phyloP scores from a whole-genome alignment of 805 yeast species.

The Zygosaccharomyces pseudorouxii region DNA sequence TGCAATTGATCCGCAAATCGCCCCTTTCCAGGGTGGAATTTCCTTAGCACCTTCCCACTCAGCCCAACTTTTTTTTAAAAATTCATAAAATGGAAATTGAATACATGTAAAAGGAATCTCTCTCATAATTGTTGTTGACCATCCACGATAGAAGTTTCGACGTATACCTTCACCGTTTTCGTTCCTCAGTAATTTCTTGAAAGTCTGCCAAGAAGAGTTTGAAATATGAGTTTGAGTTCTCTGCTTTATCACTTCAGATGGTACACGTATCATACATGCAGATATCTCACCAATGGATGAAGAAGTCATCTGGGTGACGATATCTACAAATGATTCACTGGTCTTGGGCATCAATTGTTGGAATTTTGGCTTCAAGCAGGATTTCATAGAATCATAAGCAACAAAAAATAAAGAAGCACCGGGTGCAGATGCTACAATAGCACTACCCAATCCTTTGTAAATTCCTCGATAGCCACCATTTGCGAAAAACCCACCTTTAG shows the following conservation, averaged over 20 bases:
- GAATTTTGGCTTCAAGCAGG: conserved; percentile 38
- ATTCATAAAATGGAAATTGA: conserved; percentile 92
- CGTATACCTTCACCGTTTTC: conserved; percentile 72
- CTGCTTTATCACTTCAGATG: conserved; percentile 95
- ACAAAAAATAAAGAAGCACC: conserved; percentile 71
- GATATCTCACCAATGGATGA: conserved; percentile 90
- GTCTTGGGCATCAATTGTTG: conserved; percentile 20
- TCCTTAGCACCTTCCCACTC: conserved; percentile 37
- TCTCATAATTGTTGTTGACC: conserved; percentile 86
- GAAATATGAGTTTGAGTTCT: conserved; percentile 72
- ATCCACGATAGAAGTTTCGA: conserved; percentile 85
- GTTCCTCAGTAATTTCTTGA: conserved; percentile 57
- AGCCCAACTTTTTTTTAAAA: conserved; percentile 60
- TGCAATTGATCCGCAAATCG: conserved; percentile 76
- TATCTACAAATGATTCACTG: conserved; percentile 35
- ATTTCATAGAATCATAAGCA: conserved; percentile 76
- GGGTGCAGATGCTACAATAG: conserved; percentile 94
- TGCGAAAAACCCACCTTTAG: conserved; percentile 85
- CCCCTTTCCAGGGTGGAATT: conserved; percentile 68
- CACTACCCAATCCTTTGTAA: conserved; percentile 88
- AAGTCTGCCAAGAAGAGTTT: conserved; percentile 59
- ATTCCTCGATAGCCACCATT: conserved; percentile 94
- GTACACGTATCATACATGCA: conserved; percentile 92
- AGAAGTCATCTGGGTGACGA: conserved; percentile 71
- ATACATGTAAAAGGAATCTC: conserved; percentile 96